These are phyloP conservation scores for Penicillium samsonianum DNA, from an alignment of 495 filamentous ascomycete species.

Conservation along the genomic window DNA sequence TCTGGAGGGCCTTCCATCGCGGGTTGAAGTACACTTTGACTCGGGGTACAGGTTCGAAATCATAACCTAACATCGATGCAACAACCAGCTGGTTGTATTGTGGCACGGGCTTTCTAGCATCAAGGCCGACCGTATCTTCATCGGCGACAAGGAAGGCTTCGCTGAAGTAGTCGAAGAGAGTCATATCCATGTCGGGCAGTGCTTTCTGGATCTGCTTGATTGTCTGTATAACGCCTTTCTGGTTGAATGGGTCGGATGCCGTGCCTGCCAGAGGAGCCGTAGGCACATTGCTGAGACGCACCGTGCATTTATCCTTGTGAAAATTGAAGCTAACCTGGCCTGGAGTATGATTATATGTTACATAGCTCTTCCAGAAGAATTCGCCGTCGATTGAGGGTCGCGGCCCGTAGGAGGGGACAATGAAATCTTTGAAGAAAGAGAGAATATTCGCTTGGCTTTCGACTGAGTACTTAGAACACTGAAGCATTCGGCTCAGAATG, in stretches of 20 bases:
- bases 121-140: slow-evolving; percentile 1
- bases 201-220: slow-evolving; percentile 1
- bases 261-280: background rate
- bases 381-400: slow-evolving; percentile 2
- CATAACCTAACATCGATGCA: slow-evolving; percentile 1
- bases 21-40: slow-evolving; percentile 3
- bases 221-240: slow-evolving; percentile 1
- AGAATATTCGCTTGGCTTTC: slow-evolving; percentile 2
- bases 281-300: slow-evolving; percentile 3
- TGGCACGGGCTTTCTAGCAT: slow-evolving; percentile 1
- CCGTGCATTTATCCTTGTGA: slow-evolving; percentile 2
- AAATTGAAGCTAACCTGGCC: slow-evolving; percentile 2
- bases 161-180: slow-evolving; percentile 1
- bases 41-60: slow-evolving; percentile 3
- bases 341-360: slow-evolving; percentile 1
- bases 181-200: slow-evolving; percentile 1
- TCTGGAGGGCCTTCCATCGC: slow-evolving; percentile 3
- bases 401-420: slow-evolving; percentile 1
- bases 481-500: slow-evolving; percentile 4
- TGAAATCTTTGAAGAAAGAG: slow-evolving; percentile 4
- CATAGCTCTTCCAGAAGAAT: slow-evolving; percentile 4
- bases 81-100: slow-evolving; percentile 2
- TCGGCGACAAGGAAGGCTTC: slow-evolving; percentile 4
- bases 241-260: slow-evolving; percentile 2
- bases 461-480: slow-evolving; percentile 1